These are phyloP conservation scores for Bipolaris gigantea DNA, from an alignment of 2,329 filamentous ascomycete genomes.

Conservation along the genomic window DNA sequence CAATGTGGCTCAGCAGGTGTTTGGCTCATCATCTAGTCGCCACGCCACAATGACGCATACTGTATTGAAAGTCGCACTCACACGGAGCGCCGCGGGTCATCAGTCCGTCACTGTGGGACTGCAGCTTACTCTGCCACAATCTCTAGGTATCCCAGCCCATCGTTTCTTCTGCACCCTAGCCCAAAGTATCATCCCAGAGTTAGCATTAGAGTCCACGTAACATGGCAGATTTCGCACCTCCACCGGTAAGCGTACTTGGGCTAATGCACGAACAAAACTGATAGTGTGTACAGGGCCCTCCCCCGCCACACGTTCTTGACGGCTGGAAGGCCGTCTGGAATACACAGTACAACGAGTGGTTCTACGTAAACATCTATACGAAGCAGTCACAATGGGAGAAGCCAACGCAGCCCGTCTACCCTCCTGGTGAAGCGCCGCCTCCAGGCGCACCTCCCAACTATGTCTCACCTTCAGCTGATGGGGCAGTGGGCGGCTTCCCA, in stretches of 20 bases:
- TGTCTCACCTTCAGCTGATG: slow-evolving; percentile 47
- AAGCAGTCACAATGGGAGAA: slow-evolving; percentile 91
- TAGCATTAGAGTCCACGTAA: not conserved
- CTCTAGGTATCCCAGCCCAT: not conserved
- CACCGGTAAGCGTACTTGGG: slow-evolving; percentile 29
- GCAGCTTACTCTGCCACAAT: slow-evolving; percentile 8
- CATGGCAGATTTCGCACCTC: slow-evolving; percentile 44
- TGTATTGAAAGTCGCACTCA: slow-evolving; percentile 9
- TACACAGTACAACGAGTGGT: slow-evolving; percentile 86
- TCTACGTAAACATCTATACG: slow-evolving; percentile 87
- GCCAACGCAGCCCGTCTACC: slow-evolving; percentile 69
- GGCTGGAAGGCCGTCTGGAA: slow-evolving; percentile 89
- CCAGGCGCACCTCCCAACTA: slow-evolving; percentile 71
- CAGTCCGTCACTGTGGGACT: slow-evolving; percentile 16
- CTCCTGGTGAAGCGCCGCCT: slow-evolving; percentile 51
- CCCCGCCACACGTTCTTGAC: slow-evolving; percentile 66
- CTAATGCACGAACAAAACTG: slow-evolving; percentile 7
- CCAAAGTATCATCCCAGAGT: not conserved
- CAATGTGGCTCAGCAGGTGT: slow-evolving; percentile 19
- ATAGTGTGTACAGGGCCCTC: slow-evolving; percentile 48
- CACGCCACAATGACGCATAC: slow-evolving; percentile 32
- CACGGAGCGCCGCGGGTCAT: slow-evolving; percentile 12
- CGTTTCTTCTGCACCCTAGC: no score
- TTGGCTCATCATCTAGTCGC: slow-evolving; percentile 15
- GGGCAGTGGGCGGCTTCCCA: slow-evolving; percentile 39